Evolutionary conservation across 2,329 filamentous ascomycete genomes (phyloP).

Genomic region (Acephala macrosclerotiorum): DNA sequence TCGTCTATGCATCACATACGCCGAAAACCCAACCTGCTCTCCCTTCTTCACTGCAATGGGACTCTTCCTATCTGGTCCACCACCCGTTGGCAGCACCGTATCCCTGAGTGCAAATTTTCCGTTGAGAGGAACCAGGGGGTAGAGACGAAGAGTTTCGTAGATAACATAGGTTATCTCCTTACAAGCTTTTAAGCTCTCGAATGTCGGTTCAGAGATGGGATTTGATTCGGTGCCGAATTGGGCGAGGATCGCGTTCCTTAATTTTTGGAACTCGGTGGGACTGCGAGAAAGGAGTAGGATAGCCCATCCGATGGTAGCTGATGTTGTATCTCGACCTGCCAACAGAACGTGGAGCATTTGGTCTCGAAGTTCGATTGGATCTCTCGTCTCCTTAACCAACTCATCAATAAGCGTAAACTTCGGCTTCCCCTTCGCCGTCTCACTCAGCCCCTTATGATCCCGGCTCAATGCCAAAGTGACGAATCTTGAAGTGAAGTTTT

Average conservation of each 20-base stretch:
- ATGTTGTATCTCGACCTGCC: slow-evolving; percentile 39
- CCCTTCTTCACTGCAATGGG: slow-evolving; percentile 43
- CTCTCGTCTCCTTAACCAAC: slow-evolving; percentile 54
- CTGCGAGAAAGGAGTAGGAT: slow-evolving; percentile 51
- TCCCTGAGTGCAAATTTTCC: slow-evolving; percentile 36
- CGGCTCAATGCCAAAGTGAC: slow-evolving; percentile 36
- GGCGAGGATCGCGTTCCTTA: slow-evolving; percentile 51
- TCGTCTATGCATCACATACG: slow-evolving; percentile 44
- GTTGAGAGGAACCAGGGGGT: slow-evolving; percentile 44
- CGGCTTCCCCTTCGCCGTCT: slow-evolving; percentile 23
- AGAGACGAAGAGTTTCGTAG: slow-evolving; percentile 42
- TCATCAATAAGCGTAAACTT: slow-evolving; percentile 54
- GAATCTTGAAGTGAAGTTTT: slow-evolving; percentile 39
- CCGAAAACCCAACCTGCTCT: slow-evolving; percentile 36
- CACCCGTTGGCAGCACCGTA: slow-evolving; percentile 44
- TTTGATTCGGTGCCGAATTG: slow-evolving; percentile 41
- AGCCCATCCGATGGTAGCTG: slow-evolving; percentile 44
- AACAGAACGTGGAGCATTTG: slow-evolving; percentile 46
- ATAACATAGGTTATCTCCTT: slow-evolving; percentile 35
- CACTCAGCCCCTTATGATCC: slow-evolving; percentile 42
- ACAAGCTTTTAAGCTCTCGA: slow-evolving; percentile 35
- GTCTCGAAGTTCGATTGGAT: slow-evolving; percentile 47
- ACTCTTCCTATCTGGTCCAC: slow-evolving; percentile 40
- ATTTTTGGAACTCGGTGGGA: slow-evolving; percentile 49
- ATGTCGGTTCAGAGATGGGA: slow-evolving; percentile 32